Conservation (phyloP, 306 rosid genomes). For the Cicer pinnatifidum region DNA sequence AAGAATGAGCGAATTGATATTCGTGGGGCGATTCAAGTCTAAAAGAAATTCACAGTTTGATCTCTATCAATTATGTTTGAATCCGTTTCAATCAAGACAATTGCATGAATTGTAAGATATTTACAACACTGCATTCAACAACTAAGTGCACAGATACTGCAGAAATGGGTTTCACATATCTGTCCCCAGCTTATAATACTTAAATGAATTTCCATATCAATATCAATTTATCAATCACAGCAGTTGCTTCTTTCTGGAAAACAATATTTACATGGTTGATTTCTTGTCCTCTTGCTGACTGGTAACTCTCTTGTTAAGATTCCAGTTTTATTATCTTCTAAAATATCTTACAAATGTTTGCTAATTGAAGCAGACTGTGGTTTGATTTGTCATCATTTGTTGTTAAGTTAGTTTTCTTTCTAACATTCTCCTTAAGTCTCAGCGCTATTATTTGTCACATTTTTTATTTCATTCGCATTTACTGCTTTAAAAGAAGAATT, state of each 20-base stretch:
- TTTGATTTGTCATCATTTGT: constrained; percentile 9
- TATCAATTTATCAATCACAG: constrained; percentile 2
- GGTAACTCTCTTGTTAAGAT: neutral
- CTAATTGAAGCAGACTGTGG: constrained; percentile 4
- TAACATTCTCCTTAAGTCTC: neutral
- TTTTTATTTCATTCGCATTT: constrained; percentile 1
- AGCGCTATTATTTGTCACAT: neutral
- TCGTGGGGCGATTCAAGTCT: neutral
- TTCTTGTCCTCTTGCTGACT: constrained; percentile 23
- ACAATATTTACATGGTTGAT: constrained; percentile 2
- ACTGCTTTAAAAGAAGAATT: constrained; percentile 3
- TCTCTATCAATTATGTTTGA: neutral
- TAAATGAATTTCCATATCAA: neutral
- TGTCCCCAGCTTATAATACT: constrained; percentile 8
- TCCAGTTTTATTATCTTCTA: neutral
- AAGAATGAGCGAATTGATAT: neutral
- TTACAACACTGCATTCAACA: neutral
- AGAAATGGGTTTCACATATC: constrained; percentile 6
- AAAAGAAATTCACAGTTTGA: constrained; percentile 10
- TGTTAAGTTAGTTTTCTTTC: constrained; percentile 5
- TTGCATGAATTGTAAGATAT: neutral
- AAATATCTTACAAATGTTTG: neutral
- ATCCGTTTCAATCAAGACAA: neutral
- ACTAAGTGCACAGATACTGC: neutral
- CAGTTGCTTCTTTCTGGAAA: neutral